Evolutionary conservation across 805 yeast species (phyloP), one percentile per base, ranked within the genome.

Genomic region (Wickerhamomyces queroliae): DNA sequence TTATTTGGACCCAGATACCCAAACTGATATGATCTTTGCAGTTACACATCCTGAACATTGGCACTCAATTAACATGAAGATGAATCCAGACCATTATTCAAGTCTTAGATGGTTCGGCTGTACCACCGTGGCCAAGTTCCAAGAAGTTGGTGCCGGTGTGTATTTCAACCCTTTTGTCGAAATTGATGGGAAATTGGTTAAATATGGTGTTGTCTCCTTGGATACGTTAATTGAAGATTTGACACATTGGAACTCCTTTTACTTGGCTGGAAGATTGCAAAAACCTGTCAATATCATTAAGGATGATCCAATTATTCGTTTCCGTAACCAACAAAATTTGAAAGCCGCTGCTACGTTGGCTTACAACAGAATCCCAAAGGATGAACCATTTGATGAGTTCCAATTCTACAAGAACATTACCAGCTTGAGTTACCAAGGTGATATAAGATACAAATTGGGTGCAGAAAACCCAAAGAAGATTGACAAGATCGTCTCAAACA

Each of bases 391-490:
- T 49, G 69, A 75, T 36, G 88, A 80, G 46, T 59, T 63, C n/a
- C 76, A 81, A 28, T 72, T 93, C 26, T 93, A 81, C 63, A 77
- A 75, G 53, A 80, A 78, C 46, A 83, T 93, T 34, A 82, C 97
- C 0, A 75, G 78, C 12, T 62, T 93, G 15, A 86, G 96, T 17
- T 93, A 93, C 56, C 64, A 79, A 59, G 99, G 99, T 16, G 99
- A 93, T 58, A 82, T 89, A 22, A 75, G 99, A 49, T 81, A 88
- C 74, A 67, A 71, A 32, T 66, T 90, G 22, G 86, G 87, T 9
- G 98, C 96, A 2, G 99, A 93, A 59, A 86, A 93, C 58, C 96
- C 97, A 5, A 71, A 80, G 50, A 93, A 93, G 60, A 85, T 90
- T 30, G 66, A 69, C 36, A 93, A 93, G 57, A 93, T 93, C 45